A percentile compares a stretch with the other conserved stretches of the same genome.
phyloP scores from a whole-genome alignment of 129 eudicot species.

The Tagetes patula region DNA sequence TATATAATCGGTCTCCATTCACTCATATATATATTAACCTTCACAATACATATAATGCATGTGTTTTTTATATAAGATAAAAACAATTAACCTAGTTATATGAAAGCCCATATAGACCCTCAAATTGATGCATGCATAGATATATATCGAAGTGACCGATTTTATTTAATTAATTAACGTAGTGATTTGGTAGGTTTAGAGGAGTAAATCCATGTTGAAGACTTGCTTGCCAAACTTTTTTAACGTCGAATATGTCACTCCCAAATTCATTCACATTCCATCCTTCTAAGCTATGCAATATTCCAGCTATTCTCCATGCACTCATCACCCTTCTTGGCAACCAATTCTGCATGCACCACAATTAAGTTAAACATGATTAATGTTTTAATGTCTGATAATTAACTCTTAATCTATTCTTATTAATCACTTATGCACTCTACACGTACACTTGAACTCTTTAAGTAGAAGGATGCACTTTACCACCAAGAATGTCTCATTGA shows the following conservation, averaged over 20 bases:
- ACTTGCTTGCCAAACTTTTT: conserved; percentile 55
- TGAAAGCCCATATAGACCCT: not conserved
- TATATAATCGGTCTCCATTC: no score
- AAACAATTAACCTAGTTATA: no score
- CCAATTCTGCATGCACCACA: conserved; percentile 59
- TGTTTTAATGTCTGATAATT: no score
- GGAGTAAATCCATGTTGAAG: conserved; percentile 60
- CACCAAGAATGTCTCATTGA: no score
- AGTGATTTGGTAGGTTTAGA: conserved; percentile 2
- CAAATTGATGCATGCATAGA: not conserved
- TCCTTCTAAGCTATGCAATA: conserved; percentile 64
- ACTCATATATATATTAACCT: no score
- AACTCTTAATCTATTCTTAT: no score
- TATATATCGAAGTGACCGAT: not conserved
- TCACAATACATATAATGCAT: no score
- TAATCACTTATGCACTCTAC: no score
- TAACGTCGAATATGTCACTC: conserved; percentile 36
- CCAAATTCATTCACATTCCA: conserved; percentile 66
- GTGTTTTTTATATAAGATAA: no score
- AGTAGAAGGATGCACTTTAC: no score
- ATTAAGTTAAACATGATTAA: no score
- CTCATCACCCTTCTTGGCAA: conserved; percentile 69
- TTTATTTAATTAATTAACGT: not conserved
- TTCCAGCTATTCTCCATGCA: conserved; percentile 61
- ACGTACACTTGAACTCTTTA: no score